Percentiles rank a stretch among this genome's conserved stretches.
Conservation (phyloP, 331 rosid genomes). For the Telfairia occidentalis region DNA sequence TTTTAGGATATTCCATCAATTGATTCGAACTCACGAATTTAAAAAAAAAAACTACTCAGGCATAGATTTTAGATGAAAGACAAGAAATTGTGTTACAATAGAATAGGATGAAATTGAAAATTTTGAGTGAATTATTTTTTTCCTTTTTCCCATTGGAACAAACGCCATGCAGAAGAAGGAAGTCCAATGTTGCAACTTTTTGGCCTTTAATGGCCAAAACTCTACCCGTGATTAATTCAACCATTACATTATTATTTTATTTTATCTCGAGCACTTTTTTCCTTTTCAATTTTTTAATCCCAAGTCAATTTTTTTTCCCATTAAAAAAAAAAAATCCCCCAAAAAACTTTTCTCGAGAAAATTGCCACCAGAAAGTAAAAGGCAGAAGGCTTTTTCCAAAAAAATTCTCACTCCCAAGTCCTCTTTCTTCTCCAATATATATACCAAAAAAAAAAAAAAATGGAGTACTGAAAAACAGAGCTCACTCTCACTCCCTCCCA, state of each 20-base stretch:
- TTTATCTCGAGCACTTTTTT: no score
- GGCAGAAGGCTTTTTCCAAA: neutral
- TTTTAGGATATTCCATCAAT: no score
- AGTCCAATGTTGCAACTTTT: neutral
- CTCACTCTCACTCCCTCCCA: conserved; percentile 30
- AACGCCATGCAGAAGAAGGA: conserved; percentile 3
- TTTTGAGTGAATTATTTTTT: neutral
- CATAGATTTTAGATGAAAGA: neutral
- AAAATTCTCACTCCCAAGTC: conserved; percentile 13
- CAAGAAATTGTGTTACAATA: neutral
- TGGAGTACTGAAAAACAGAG: conserved; percentile 20
- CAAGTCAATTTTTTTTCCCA: neutral
- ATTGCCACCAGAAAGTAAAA: neutral
- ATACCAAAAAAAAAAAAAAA: no score
- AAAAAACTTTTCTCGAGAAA: neutral
- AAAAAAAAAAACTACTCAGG: neutral
- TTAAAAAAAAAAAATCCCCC: neutral
- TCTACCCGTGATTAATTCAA: conserved; percentile 3
- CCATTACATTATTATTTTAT: conserved; percentile 1
- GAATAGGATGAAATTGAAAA: neutral
- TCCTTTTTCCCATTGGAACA: neutral
- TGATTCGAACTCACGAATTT: no score
- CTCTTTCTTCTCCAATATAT: conserved; percentile 20
- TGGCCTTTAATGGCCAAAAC: neutral
- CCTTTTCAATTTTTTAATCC: neutral